Percentiles rank a stretch among this genome's conserved stretches.
These are phyloP conservation scores for Suillus tomentosus DNA, from an alignment of 768 basidiomycete species.

Conservation along the genomic window DNA sequence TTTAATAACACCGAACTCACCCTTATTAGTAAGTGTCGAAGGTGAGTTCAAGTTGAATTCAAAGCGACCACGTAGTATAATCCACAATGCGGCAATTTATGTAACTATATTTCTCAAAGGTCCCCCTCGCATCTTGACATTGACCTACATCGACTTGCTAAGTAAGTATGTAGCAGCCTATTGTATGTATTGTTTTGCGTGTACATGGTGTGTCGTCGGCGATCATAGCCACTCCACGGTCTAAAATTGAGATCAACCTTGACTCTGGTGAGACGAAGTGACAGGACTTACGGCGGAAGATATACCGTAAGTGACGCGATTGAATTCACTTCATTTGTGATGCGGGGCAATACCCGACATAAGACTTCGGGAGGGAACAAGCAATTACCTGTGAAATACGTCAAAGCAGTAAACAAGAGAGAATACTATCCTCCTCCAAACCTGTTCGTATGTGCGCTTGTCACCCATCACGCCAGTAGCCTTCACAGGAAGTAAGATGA, in stretches of 20 bases:
- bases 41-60: no score
- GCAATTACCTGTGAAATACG: conserved; percentile 71
- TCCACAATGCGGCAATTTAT: no score
- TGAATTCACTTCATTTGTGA: conserved; percentile 96
- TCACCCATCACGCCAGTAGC: conserved; percentile 99
- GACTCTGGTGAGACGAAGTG: background rate
- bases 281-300: conserved; percentile 75
- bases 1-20: no score
- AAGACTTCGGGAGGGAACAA: conserved; percentile 86
- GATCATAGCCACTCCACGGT: conserved; percentile 49
- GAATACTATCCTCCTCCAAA: conserved; percentile 26
- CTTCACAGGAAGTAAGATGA: conserved; percentile 91
- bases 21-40: no score
- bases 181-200: background rate
- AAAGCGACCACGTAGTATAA: no score
- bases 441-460: conserved; percentile 93
- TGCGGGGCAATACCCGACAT: conserved; percentile 89
- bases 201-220: background rate
- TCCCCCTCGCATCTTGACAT: no score
- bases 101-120: no score
- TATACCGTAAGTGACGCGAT: conserved; percentile 94
- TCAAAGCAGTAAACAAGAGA: conserved; percentile 9
- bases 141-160: no score
- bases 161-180: no score
- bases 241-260: conserved; percentile 18